A percentile compares a stretch with the other conserved stretches of the same genome.
Evolutionary conservation across 2,329 filamentous ascomycete species (phyloP).

Genomic region (Botrytis elliptica): DNA sequence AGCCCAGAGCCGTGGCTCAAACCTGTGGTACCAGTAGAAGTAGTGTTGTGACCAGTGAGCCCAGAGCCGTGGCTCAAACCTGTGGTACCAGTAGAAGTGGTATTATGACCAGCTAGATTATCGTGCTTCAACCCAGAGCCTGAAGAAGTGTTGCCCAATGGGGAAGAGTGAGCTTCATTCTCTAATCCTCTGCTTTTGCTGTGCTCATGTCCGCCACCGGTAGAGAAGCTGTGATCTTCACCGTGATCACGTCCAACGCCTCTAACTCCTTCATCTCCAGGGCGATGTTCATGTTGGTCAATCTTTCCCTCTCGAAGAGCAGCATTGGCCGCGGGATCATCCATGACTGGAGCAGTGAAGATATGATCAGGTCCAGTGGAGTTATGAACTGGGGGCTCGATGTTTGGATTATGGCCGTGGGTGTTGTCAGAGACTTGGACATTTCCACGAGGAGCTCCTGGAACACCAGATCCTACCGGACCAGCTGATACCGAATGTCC

Average conservation of each 20-base stretch:
- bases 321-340: constrained; percentile 1
- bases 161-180: neutral
- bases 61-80: neutral
- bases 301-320: constrained; percentile 3
- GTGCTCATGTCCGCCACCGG: constrained; percentile 7
- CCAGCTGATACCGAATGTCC: neutral
- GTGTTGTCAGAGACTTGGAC: constrained; percentile 8
- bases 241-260: neutral
- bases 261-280: neutral
- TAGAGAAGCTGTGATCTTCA: neutral
- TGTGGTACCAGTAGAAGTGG: neutral
- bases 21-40: neutral
- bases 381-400: neutral
- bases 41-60: neutral
- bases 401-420: neutral
- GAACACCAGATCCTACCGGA: constrained; percentile 11
- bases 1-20: neutral
- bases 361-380: constrained; percentile 16
- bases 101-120: neutral
- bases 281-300: constrained; percentile 7
- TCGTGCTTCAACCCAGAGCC: neutral
- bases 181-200: constrained; percentile 11
- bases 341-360: constrained; percentile 16
- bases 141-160: constrained; percentile 12
- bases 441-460: constrained; percentile 16